Evolutionary conservation across 495 filamentous ascomycete genomes (phyloP), one percentile per base, ranked within the genome.

Genomic region (Penicillium salamii): DNA sequence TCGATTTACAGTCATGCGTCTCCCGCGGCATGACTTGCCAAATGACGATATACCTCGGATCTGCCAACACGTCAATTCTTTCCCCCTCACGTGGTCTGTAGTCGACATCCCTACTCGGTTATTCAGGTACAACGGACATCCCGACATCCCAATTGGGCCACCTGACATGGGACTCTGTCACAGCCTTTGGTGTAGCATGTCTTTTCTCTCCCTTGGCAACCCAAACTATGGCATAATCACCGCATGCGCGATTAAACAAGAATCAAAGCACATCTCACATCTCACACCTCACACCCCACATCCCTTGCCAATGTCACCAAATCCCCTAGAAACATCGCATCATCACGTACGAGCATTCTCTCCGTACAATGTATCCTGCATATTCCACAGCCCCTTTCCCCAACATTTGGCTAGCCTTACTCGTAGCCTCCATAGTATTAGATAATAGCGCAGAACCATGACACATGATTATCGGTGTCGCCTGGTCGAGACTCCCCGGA

Each of bases 391-490:
- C 9, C 1, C 17, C 19, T 19, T n/a, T 26, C 37, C 35, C 29
- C 12, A 37, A 19, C 21, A 19, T 21, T 24, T 37, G 21, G 36
- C 37, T 33, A 15, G 13, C n/a, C n/a, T n/a, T n/a, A 12, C 29
- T 40, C 21, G 8, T 13, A 18, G 28, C 18, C 17, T 20, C 45
- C 23, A 39, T 34, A 0, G 17, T 41, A 60, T 63, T 63, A 63
- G 39, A 44, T 63, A 63, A 63, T 63, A 49, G 53, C 42, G 29
- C 45, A 32, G 24, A 41, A 34, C 14, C 28, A 63, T 63, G 57
- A 63, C 60, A 63, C 60, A 63, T 63, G 42, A 60, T 50, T 54
- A 55, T 49, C 50, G 14, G 6, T 12, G n/a, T 8, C 26, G 31
- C 40, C 34, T 12, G 59, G 57, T 57, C 59, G 20, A 23, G 59